Base-by-base conservation (phyloP, 2,329 filamentous ascomycete species). In the Atkinsonella hypoxylon region DNA sequence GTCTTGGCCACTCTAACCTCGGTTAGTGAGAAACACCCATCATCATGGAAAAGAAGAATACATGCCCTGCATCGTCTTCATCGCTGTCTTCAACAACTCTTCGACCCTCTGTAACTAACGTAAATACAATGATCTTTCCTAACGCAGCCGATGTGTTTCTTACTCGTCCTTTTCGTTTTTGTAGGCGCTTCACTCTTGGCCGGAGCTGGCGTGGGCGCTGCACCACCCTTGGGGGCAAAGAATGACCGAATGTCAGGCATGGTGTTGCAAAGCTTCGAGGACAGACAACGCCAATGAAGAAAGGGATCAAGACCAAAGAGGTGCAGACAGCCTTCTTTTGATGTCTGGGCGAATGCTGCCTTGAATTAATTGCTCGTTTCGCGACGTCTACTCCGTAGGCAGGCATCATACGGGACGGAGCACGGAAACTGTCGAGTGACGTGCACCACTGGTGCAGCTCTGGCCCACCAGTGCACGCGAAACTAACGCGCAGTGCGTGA, bases 221-320 rank as follows among this genome's bases (percentile, higher is more conserved):
- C 70, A 58, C 77, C 73, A 56, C 78, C 76, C 66, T 89, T 89
- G 54, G 85, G 81, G 50, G 85, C 82, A 72, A 97, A 96, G 70
- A 96, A 97, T 59, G 77, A 89, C 62, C 90, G 79, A 62, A 96
- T 97, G 68, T 97, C 91, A 55, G 89, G 81, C 89, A 95, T 95
- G 55, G 54, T 55, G 50, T 22, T 3, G 13, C 17, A 20, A 8
- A 32, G 5, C 32, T 43, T 22, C 32, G 42, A 52, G 48, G 31
- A 30, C 53, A 30, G 42, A 38, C 51, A 51, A 13, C 39, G 11
- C 34, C 48, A 51, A 47, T 49, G 31, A 43, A 43, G 48, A 17
- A 13, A 17, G 55, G 15, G 13, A 40, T 50, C 30, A 18, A 42
- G 41, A 20, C n/a, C 13, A 47, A 39, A 50, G 36, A 44, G 30